Evolutionary conservation across 2,329 filamentous ascomycete genomes (phyloP), one percentile per base, ranked within the genome.

Genomic region (Sclerotinia minor): DNA sequence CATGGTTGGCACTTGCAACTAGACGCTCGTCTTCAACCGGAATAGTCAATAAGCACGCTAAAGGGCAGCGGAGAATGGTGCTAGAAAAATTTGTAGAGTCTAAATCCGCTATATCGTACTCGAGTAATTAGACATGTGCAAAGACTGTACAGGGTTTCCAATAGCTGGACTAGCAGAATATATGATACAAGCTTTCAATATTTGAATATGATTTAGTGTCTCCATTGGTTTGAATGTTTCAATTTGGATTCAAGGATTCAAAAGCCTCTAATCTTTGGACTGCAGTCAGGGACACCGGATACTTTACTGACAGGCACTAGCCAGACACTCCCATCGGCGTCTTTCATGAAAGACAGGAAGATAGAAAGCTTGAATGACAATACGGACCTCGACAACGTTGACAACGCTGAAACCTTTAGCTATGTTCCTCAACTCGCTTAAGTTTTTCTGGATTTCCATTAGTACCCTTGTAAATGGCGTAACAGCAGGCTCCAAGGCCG

Each of bases 351-450:
- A 29, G 11, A 2, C 21, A 17, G 53, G 21, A 57, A 57, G 17
- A 38, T 24, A 41, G 38, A 15, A 21, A 7, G 1, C 19, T 44
- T 26, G 47, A 19, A n/a, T 26, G 29, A 44, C 13, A 21, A 7
- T 17, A 58, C 41, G 35, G 35, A 68, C 66, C 61, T 65, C 66
- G 21, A 53, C 63, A 35, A 44, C 26, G 19, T 60, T 44, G 21
- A 26, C 49, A 47, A 50, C n/a, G 21, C 32, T 61, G 4, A 35
- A 15, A 38, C 57, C 47, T 21, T 63, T 63, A 26, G 65, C 65
- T 5, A 63, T 63, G 7, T 67, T 32, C 47, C 57, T 67, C 24
- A 63, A 45, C 17, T 38, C 38, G 6, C 21, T 15, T 29, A 63
- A 5, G 17, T 47, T 67, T 32, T 47, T 67, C 15, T 67, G 45